These are phyloP conservation scores for Lasiosphaeria miniovina DNA, from an alignment of 495 filamentous ascomycete genomes.

Conservation along the genomic window DNA sequence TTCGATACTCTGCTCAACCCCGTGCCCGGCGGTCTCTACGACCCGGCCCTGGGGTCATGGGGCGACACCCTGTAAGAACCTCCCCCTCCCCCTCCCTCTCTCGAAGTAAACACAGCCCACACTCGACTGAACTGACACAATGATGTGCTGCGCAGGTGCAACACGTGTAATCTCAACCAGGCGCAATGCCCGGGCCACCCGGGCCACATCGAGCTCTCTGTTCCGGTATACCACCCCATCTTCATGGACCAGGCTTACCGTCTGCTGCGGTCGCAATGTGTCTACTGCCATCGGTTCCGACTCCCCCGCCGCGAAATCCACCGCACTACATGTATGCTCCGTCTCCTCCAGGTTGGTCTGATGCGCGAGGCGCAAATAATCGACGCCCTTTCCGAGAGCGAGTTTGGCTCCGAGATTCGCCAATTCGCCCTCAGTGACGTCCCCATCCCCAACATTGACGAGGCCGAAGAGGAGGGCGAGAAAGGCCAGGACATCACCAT, in stretches of 20 bases:
- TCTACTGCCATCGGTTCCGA: constrained; percentile 82
- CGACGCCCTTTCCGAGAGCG: constrained; percentile 53
- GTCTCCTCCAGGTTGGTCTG: constrained; percentile 80
- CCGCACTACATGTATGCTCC: constrained; percentile 77
- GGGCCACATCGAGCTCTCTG: constrained; percentile 92
- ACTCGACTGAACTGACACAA: constrained; percentile 7
- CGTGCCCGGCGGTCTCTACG: constrained; percentile 85
- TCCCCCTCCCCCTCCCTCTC: not conserved
- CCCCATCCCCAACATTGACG: constrained; percentile 20
- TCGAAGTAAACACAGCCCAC: not conserved
- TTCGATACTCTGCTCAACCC: constrained; percentile 86
- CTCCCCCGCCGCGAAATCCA: constrained; percentile 70
- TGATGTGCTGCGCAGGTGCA: constrained; percentile 60
- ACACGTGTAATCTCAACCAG: constrained; percentile 78
- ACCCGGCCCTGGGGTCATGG: constrained; percentile 89
- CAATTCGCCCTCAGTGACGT: constrained; percentile 23
- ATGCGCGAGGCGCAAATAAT: constrained; percentile 69
- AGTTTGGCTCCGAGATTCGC: constrained; percentile 30
- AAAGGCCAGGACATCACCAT: constrained; percentile 47
- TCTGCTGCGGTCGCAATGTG: constrained; percentile 79
- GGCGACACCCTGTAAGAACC: constrained; percentile 70
- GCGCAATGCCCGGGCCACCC: constrained; percentile 85
- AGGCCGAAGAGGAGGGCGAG: constrained; percentile 31
- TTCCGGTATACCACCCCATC: constrained; percentile 86
- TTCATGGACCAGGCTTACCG: constrained; percentile 89